Conservation (phyloP, 2,329 filamentous ascomycete species). For the Whalleya microplaca region DNA sequence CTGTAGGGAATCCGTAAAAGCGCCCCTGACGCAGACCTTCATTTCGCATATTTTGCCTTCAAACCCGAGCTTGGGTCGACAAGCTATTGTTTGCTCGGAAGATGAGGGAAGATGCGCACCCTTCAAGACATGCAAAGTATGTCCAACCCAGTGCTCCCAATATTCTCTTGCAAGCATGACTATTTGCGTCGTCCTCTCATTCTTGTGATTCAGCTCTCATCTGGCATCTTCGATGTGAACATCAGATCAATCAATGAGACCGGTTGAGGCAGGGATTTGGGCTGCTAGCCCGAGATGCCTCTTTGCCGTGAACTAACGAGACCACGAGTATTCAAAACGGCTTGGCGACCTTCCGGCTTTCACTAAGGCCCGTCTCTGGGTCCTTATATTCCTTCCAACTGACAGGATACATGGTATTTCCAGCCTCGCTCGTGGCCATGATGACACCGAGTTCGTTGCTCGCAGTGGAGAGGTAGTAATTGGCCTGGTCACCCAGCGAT, state of each 20-base stretch:
- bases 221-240: not conserved
- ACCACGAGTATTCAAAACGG: constrained; percentile 65
- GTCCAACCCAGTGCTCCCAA: too few species aligned
- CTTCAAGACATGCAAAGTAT: not conserved
- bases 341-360: constrained; percentile 91
- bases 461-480: constrained; percentile 93
- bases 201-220: not conserved
- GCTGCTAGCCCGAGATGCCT: not conserved
- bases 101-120: not conserved
- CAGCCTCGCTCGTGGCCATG: constrained; percentile 85
- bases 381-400: constrained; percentile 96
- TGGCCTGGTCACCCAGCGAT: constrained; percentile 88
- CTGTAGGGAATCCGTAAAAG: not conserved
- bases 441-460: constrained; percentile 92
- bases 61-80: not conserved
- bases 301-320: not conserved
- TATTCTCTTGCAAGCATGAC: not conserved
- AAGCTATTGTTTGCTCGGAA: not conserved
- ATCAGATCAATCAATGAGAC: not conserved
- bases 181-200: not conserved
- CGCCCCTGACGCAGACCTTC: not conserved
- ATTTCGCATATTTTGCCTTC: not conserved
- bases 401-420: constrained; percentile 89
- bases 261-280: not conserved
- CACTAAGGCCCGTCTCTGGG: constrained; percentile 73